phyloP scores from a whole-genome alignment of 2,329 filamentous ascomycete species.

The Fusarium napiforme region DNA sequence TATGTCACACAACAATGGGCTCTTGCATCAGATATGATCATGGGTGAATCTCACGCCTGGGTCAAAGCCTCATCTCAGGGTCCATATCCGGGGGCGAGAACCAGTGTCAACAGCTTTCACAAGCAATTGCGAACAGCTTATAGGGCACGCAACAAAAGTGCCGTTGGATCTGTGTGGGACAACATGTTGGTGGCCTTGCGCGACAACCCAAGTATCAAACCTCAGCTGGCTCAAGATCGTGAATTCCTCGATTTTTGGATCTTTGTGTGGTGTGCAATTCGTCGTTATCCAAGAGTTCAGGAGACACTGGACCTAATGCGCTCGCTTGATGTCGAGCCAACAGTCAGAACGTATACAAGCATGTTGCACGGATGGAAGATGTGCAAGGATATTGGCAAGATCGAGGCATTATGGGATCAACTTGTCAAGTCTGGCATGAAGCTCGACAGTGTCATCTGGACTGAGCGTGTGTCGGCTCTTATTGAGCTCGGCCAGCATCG shows the following conservation, averaged over 20 bases:
- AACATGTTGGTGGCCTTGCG: slow-evolving; percentile 45
- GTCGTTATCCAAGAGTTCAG: slow-evolving; percentile 45
- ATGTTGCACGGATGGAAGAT: slow-evolving; percentile 78
- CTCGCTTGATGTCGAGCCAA: slow-evolving; percentile 64
- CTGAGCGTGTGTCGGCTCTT: slow-evolving; percentile 73
- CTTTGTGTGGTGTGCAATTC: slow-evolving; percentile 53
- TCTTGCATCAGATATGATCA: slow-evolving; percentile 37
- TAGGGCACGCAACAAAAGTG: slow-evolving; percentile 44
- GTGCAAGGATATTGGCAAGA: slow-evolving; percentile 65
- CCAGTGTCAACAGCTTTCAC: slow-evolving; percentile 38
- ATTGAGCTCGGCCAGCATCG: slow-evolving; percentile 65
- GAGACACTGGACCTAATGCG: slow-evolving; percentile 57
- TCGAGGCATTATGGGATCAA: slow-evolving; percentile 75
- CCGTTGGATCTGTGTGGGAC: slow-evolving; percentile 49
- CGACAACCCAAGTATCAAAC: slow-evolving; percentile 38
- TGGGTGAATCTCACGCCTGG: slow-evolving; percentile 39
- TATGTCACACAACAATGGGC: slow-evolving; percentile 49
- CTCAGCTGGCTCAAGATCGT: slow-evolving; percentile 47
- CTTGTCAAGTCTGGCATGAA: slow-evolving; percentile 66
- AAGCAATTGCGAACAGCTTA: slow-evolving; percentile 48
- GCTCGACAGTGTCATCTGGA: slow-evolving; percentile 76
- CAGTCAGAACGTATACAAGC: slow-evolving; percentile 73
- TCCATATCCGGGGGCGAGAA: slow-evolving; percentile 7
- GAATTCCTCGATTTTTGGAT: slow-evolving; percentile 55
- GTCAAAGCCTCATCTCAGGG: slow-evolving; percentile 7